Evolutionary conservation across 768 basidiomycete genomes (phyloP).

Genomic region (Hygrocybe punicea): DNA sequence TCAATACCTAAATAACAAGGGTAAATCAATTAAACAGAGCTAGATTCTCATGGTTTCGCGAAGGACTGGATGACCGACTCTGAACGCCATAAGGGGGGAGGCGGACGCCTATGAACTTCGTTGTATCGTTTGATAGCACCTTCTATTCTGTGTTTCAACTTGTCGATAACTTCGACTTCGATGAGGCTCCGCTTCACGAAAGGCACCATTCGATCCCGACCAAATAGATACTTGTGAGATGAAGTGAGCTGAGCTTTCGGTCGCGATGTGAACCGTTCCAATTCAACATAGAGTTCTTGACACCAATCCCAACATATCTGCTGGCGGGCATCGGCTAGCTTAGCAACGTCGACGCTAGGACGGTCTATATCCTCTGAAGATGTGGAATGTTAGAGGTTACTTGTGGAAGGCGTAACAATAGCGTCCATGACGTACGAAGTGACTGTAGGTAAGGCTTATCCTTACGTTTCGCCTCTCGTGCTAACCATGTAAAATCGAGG

Average conservation of each 20-base stretch:
- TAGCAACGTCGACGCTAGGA: background rate
- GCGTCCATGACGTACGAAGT: background rate
- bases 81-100: too few relatives aligned
- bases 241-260: background rate
- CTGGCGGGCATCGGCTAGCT: background rate
- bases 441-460: background rate
- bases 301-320: background rate
- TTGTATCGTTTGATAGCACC: too few relatives aligned
- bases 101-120: too few relatives aligned
- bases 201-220: background rate
- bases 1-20: too few relatives aligned
- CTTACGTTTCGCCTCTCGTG: background rate
- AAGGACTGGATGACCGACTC: too few relatives aligned
- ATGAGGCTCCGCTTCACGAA: background rate
- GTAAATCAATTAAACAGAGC: too few relatives aligned
- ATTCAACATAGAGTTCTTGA: background rate
- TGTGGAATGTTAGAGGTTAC: too few relatives aligned
- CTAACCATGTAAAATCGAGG: background rate
- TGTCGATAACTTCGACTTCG: background rate
- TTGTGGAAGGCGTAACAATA: background rate
- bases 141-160: background rate
- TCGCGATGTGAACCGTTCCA: background rate
- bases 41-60: too few relatives aligned
- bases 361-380: background rate
- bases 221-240: background rate